Evolutionary conservation across 306 rosid genomes (phyloP).

Genomic region (Gynostemma pentaphyllum): DNA sequence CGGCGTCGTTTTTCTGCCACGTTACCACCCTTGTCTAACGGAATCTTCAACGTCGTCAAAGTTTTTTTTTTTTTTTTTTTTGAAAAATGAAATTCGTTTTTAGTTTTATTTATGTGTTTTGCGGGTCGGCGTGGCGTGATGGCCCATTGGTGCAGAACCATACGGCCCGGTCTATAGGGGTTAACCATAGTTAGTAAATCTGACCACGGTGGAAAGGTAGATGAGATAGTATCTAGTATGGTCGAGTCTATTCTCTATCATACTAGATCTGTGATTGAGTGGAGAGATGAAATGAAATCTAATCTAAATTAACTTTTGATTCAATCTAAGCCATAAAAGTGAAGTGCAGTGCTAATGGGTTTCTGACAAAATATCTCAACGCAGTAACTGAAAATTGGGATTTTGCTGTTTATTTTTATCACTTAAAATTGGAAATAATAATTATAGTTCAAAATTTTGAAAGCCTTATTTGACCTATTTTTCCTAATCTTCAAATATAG

Average conservation of each 20-base stretch:
- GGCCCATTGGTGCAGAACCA: constrained; percentile 1
- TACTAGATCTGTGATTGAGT: background rate
- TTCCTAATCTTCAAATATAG: too few relatives aligned
- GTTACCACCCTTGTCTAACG: too few relatives aligned
- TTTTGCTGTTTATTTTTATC: too few relatives aligned
- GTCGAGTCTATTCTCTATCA: background rate
- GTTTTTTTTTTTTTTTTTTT: background rate
- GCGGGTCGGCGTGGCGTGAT: background rate
- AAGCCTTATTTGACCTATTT: too few relatives aligned
- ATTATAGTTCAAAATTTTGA: too few relatives aligned
- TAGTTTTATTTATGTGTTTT: too few relatives aligned
- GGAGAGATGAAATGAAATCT: background rate
- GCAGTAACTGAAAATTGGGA: too few relatives aligned
- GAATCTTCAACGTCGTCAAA: constrained; percentile 33
- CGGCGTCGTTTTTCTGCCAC: too few relatives aligned
- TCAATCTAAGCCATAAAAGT: too few relatives aligned
- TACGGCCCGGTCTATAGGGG: background rate
- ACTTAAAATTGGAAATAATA: too few relatives aligned
- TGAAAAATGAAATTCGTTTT: background rate
- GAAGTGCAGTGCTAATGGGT: too few relatives aligned
- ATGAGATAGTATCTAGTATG: background rate
- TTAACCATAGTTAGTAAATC: constrained; percentile 1
- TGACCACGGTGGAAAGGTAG: constrained; percentile 4
- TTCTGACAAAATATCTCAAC: too few relatives aligned
- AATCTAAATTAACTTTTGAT: background rate